Base-by-base conservation (phyloP, 1,139 yeast species). In the Hansenula lynferdii region DNA sequence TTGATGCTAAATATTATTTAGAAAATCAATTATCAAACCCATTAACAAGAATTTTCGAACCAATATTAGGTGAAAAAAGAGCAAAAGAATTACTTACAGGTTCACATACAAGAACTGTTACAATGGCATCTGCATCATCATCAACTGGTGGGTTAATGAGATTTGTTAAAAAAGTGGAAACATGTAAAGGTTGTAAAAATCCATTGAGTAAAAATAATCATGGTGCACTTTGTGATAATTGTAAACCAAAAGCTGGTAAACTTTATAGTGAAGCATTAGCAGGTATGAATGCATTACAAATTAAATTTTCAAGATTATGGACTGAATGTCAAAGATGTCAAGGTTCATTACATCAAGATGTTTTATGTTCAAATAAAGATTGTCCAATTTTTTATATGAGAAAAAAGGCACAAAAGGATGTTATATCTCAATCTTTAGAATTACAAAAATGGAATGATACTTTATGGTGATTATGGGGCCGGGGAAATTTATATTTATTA, bases 321-420 rank as follows among this genome's bases (percentile, higher is more conserved):
- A 92, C 98, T 0, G 96, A 94, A 57, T 94, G 99, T 59, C 99
- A 94, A 64, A 70, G 97, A 48, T 94, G 98, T 60, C 97, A 94
- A 54, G 97, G 97, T 0, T 85, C 95, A 18, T 66, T 94, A 42
- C 97, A 92, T 54, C 97, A 89, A 61, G 97, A 92, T 53, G 98
- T 94, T 8, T 68, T 92, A 30, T 94, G 99, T 60, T 83, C 96
- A 0, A 87, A 92, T 51, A 89, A 89, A 51, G 97, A 92, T 62
- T 94, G 99, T 64, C 97, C 97, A 2, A 92, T 94, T 28, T 94
- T 92, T 55, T 94, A 92, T 61, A 92, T 94, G 98, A 74, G 99
- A 56, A 90, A 83, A 60, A 90, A 92, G 59, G 95, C 90, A 3
- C 96, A 86, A 57, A 90, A 89, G 59, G 97, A 90, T 58, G 77